phyloP scores from a whole-genome alignment of 1,284 basidiomycete species.

The Naganishia sp. region DNA sequence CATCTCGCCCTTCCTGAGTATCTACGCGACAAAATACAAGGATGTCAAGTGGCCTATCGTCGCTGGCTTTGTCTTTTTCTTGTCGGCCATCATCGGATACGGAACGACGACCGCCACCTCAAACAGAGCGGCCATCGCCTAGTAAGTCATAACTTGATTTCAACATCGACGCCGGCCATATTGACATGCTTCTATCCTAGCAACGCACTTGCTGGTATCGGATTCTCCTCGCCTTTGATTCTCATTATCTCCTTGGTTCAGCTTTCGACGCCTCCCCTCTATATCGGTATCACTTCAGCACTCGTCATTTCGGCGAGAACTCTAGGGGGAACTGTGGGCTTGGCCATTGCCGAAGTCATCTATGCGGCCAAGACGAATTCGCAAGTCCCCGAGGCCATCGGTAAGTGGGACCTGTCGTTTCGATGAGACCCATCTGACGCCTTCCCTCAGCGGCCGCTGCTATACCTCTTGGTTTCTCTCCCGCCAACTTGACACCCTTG shows the following conservation, averaged over 20 bases:
- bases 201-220: slow-evolving; percentile 34
- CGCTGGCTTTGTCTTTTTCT: slow-evolving; percentile 17
- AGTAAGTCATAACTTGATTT: slow-evolving; percentile 1
- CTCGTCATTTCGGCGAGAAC: slow-evolving; percentile 32
- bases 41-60: slow-evolving; percentile 28
- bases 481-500: slow-evolving; percentile 17
- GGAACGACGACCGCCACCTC: slow-evolving; percentile 23
- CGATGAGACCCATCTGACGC: neutral
- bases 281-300: slow-evolving; percentile 38
- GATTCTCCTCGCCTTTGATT: slow-evolving; percentile 37
- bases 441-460: slow-evolving; percentile 9
- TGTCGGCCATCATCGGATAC: slow-evolving; percentile 17
- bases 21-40: slow-evolving; percentile 24
- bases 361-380: slow-evolving; percentile 13
- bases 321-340: slow-evolving; percentile 11
- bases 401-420: neutral
- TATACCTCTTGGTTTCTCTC: slow-evolving; percentile 19
- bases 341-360: slow-evolving; percentile 25
- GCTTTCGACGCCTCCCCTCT: slow-evolving; percentile 36
- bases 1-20: slow-evolving; percentile 14
- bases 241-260: slow-evolving; percentile 37
- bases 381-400: slow-evolving; percentile 21
- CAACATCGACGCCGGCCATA: neutral
- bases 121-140: slow-evolving; percentile 16
- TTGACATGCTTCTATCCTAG: neutral